A percentile compares a stretch with the other conserved stretches of the same genome.
phyloP scores from a whole-genome alignment of 2,329 filamentous ascomycete species.

The Xylariaceae sp. region DNA sequence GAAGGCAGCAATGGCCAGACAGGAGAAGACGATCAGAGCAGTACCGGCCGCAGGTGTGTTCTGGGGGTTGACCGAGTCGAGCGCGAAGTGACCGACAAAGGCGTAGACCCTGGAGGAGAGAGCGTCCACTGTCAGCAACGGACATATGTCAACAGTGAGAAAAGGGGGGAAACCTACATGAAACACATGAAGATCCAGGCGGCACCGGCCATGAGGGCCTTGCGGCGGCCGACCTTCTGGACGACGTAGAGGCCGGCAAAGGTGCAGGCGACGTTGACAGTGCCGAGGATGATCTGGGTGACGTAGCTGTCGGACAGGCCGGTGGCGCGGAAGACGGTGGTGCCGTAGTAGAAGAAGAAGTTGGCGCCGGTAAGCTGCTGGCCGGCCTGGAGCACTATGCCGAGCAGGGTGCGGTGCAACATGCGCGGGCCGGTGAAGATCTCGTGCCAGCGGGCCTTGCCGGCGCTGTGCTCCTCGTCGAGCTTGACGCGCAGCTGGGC shows the following conservation, averaged over 20 bases:
- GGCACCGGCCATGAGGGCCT: conserved; percentile 55
- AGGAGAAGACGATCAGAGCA: conserved; percentile 60
- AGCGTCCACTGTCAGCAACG: not conserved
- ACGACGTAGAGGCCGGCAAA: conserved; percentile 59
- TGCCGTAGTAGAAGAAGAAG: conserved; percentile 60
- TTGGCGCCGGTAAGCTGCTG: conserved; percentile 64
- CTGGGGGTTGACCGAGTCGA: conserved; percentile 34
- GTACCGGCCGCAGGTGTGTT: conserved; percentile 43
- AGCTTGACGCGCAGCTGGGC: conserved; percentile 45
- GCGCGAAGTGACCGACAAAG: conserved; percentile 39
- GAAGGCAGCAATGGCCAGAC: conserved; percentile 59
- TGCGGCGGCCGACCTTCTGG: conserved; percentile 56
- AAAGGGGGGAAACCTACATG: no score
- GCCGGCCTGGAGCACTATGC: conserved; percentile 54
- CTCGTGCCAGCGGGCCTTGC: conserved; percentile 44
- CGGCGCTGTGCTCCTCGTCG: conserved; percentile 36
- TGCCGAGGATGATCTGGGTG: conserved; percentile 60
- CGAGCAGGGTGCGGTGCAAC: conserved; percentile 55
- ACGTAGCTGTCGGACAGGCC: conserved; percentile 59
- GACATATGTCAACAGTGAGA: not conserved
- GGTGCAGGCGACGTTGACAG: conserved; percentile 61
- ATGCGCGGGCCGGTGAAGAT: conserved; percentile 63
- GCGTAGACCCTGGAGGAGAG: conserved; percentile 41
- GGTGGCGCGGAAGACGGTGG: conserved; percentile 57
- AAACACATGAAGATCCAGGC: conserved; percentile 52